Evolutionary conservation across 257 asterid species (phyloP).

Genomic region (Cynanchum wilfordii): DNA sequence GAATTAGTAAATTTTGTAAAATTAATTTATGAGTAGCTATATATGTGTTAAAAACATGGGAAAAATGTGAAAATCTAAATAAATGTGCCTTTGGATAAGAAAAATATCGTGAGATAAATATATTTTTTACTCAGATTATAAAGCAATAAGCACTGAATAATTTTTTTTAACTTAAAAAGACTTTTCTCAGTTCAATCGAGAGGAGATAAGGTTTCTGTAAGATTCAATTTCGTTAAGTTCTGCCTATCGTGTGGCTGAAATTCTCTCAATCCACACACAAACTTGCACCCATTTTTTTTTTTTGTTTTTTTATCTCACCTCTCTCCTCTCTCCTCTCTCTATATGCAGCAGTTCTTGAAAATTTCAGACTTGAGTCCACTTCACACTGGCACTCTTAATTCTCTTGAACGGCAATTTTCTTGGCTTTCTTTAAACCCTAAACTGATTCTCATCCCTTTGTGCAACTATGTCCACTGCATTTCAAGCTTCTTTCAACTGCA

Average conservation of each 20-base stretch:
- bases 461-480: slow-evolving; percentile 33
- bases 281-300: not conserved
- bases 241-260: not conserved
- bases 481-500: slow-evolving; percentile 50
- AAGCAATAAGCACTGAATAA: no score
- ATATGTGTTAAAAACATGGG: no score
- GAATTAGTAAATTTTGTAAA: no score
- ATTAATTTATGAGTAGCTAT: no score
- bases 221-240: not conserved
- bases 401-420: not conserved
- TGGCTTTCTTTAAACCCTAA: slow-evolving; percentile 16
- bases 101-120: no score
- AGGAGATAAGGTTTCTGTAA: slow-evolving; percentile 15
- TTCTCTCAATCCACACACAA: slow-evolving; percentile 5
- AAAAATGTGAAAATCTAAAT: no score
- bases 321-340: not conserved
- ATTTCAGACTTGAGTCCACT: not conserved
- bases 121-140: no score
- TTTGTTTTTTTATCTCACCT: no score
- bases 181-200: no score
- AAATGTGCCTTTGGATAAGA: no score
- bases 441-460: not conserved
- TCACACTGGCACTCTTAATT: not conserved
- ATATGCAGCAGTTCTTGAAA: not conserved
- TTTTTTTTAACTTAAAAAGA: no score